A percentile compares a stretch with the other conserved stretches of the same genome.
Evolutionary conservation across 2,329 filamentous ascomycete species (phyloP).

Genomic region (Microascus cirrosus): DNA sequence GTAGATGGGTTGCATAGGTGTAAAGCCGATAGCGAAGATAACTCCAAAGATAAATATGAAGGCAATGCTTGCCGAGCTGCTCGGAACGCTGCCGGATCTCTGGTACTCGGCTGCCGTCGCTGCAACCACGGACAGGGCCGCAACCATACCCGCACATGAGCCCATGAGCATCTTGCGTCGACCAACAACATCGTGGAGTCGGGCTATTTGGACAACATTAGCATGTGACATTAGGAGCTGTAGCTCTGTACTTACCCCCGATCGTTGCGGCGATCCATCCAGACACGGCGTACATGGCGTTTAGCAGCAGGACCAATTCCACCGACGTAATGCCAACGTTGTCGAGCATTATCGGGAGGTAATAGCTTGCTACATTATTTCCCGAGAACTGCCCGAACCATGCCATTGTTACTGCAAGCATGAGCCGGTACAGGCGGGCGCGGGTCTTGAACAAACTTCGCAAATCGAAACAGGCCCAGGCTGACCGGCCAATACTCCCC

Average conservation of each 20-base stretch:
- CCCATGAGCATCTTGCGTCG: slow-evolving; percentile 39
- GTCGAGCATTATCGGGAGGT: slow-evolving; percentile 39
- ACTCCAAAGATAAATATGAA: slow-evolving; percentile 43
- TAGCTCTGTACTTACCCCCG: not conserved
- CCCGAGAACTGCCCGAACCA: slow-evolving; percentile 42
- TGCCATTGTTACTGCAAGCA: slow-evolving; percentile 37
- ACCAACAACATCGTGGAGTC: slow-evolving; percentile 44
- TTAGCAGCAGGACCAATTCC: slow-evolving; percentile 35
- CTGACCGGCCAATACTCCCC: slow-evolving; percentile 36
- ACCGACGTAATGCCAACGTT: slow-evolving; percentile 38
- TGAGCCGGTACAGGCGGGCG: slow-evolving; percentile 34
- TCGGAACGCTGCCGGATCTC: slow-evolving; percentile 12
- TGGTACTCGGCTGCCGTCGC: slow-evolving; percentile 23
- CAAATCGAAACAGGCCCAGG: slow-evolving; percentile 47
- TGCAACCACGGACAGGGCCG: slow-evolving; percentile 27
- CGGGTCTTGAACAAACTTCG: slow-evolving; percentile 37
- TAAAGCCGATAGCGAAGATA: slow-evolving; percentile 39
- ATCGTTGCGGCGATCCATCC: slow-evolving; percentile 18
- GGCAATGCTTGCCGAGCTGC: slow-evolving; percentile 24
- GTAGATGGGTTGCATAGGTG: slow-evolving; percentile 33
- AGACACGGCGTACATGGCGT: slow-evolving; percentile 39
- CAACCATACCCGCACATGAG: not conserved
- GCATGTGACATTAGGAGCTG: not conserved
- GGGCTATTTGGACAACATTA: slow-evolving; percentile 17
- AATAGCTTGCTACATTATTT: slow-evolving; percentile 35